These are phyloP conservation scores for Tolypocladium amazonense DNA, from an alignment of 2,329 filamentous ascomycete species.

Conservation along the genomic window DNA sequence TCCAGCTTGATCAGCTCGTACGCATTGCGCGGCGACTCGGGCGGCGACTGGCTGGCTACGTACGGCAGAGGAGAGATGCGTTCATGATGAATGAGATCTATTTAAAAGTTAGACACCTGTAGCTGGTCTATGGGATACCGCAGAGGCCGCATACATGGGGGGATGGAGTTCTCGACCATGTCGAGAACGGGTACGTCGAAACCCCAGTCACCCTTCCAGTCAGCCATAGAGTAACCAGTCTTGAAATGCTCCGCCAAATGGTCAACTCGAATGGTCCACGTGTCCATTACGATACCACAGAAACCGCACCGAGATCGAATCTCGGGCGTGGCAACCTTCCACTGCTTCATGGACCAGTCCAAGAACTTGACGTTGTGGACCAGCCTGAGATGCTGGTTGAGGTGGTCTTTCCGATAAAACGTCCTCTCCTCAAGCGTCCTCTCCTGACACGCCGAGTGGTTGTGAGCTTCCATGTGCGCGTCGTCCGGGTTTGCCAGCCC, in stretches of 20 bases:
- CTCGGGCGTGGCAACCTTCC: constrained; percentile 49
- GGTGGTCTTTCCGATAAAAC: constrained; percentile 56
- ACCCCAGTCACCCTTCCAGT: constrained; percentile 63
- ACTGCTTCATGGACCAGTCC: constrained; percentile 54
- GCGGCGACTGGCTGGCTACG: constrained; percentile 31
- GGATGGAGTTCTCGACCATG: constrained; percentile 57
- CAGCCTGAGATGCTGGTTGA: constrained; percentile 54
- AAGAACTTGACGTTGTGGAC: constrained; percentile 52
- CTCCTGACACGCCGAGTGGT: constrained; percentile 55
- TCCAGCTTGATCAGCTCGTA: constrained; percentile 52
- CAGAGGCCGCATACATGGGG: constrained; percentile 44
- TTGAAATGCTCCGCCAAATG: constrained; percentile 61
- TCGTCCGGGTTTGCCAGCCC: constrained; percentile 43
- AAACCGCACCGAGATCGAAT: constrained; percentile 57
- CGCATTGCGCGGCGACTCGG: constrained; percentile 41
- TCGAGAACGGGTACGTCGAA: constrained; percentile 50
- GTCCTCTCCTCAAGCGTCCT: constrained; percentile 50
- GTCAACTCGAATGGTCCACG: constrained; percentile 49
- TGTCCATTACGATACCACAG: constrained; percentile 51
- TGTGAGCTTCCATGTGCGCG: constrained; percentile 47
- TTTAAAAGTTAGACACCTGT: constrained; percentile 29
- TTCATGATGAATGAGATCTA: constrained; percentile 55
- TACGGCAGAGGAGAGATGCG: constrained; percentile 45
- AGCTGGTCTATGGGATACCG: constrained; percentile 25
- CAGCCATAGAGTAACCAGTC: constrained; percentile 53